Base-by-base conservation (phyloP, 2,329 filamentous ascomycete species). In the Sporothrix inflata region DNA sequence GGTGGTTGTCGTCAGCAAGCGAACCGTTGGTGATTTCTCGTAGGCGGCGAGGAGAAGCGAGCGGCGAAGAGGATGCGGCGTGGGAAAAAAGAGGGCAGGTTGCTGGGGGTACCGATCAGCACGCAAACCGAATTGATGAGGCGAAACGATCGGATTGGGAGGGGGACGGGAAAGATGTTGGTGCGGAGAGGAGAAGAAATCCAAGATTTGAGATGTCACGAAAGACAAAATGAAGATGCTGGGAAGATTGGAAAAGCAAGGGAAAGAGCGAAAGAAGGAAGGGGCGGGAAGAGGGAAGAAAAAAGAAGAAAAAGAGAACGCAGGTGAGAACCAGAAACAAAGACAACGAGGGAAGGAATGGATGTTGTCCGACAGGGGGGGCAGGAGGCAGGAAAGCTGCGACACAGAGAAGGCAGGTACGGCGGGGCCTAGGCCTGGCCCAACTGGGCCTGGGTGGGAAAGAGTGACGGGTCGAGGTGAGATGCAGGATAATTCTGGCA, bases 331-430 rank as follows among this genome's bases (percentile, higher is more conserved):
- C 21, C 38, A 42, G 30, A 42, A 30, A 38, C 40, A 19, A 27
- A 27, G 57, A 40, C 55, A 21, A 65, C 19, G 45, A 53, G 30
- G 38, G 57, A 65, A 51, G 6, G 57, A 42, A 63, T 45, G 55
- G 68, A 47, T 49, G 68, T 27, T 34, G 24, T 70, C 38, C 38
- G 53, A 66, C 27, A 38, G 49, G 69, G 53, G 40, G 69, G 40
- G 9, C 21, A 63, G 51, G 51, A 21, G 57, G 19, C 19, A 53
- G 49, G 40, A 27, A 42, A 68, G 65, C 55, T 72, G 70, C 51
- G 70, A 71, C 70, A 71, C 69, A 49, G 55, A 51, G 47, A 67
- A 66, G 66, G 60, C 61, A 71, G 60, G 60, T 66, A 63, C 34
- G 34, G 57, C 34, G 34, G 57, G 57, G 57, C 57, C 57, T 40